Evolutionary conservation across 257 asterid species (phyloP).

Genomic region (Solanum ossicruentum): DNA sequence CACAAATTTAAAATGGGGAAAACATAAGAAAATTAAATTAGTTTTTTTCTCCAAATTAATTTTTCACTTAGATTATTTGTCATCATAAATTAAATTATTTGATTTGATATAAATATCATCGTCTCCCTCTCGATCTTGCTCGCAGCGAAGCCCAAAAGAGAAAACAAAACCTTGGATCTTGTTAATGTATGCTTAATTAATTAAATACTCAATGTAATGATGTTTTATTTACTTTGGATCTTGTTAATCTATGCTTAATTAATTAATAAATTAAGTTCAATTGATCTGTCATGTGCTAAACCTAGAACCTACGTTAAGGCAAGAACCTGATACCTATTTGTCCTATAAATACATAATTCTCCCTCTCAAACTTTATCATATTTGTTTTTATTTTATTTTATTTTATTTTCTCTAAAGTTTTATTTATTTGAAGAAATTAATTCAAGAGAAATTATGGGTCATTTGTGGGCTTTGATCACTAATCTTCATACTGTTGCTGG

Average conservation of each 20-base stretch:
- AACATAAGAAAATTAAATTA: background rate
- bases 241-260: background rate
- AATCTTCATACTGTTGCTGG: conserved; percentile 19
- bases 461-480: conserved; percentile 27
- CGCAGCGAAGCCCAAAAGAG: too few species aligned
- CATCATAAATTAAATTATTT: background rate
- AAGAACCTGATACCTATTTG: background rate
- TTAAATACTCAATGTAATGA: background rate
- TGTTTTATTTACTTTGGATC: background rate
- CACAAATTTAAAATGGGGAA: background rate
- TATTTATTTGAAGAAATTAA: background rate
- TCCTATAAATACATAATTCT: background rate
- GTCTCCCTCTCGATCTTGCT: background rate
- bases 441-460: conserved; percentile 3
- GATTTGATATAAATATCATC: background rate
- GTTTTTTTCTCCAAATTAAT: background rate
- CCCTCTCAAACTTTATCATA: background rate
- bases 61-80: background rate
- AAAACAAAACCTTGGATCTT: too few species aligned
- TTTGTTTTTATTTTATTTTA: background rate
- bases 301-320: background rate
- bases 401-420: background rate
- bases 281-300: background rate
- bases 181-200: background rate
- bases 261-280: background rate